phyloP scores from a whole-genome alignment of 1,284 basidiomycete genomes.

The Baeospora myosura region DNA sequence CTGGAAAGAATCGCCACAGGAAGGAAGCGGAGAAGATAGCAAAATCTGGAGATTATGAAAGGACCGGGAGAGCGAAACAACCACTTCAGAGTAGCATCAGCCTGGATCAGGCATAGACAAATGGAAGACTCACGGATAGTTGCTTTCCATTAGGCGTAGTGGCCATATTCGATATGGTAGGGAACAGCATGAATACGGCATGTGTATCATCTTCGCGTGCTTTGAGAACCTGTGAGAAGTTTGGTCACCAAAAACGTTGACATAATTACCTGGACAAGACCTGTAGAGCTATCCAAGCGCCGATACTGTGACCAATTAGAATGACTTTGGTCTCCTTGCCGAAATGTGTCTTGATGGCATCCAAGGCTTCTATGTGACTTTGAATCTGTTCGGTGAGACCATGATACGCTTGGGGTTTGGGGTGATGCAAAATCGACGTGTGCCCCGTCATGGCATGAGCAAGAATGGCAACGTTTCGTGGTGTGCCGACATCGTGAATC shows the following conservation, averaged over 20 bases:
- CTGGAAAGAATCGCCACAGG: constrained; percentile 24
- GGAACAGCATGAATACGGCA: constrained; percentile 47
- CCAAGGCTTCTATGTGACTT: constrained; percentile 41
- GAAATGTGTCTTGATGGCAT: constrained; percentile 31
- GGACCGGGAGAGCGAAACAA: constrained; percentile 41
- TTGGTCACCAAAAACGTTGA: constrained; percentile 4
- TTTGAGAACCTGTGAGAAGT: constrained; percentile 37
- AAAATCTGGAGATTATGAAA: constrained; percentile 31
- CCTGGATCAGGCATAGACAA: background rate
- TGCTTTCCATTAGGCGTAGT: constrained; percentile 47
- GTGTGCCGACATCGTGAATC: constrained; percentile 24
- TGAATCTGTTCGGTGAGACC: constrained; percentile 40
- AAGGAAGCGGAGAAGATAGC: constrained; percentile 16
- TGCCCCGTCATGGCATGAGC: constrained; percentile 49
- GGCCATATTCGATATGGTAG: constrained; percentile 47
- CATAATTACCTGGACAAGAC: constrained; percentile 20
- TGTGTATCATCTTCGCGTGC: constrained; percentile 29
- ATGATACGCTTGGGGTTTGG: constrained; percentile 16
- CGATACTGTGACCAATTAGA: constrained; percentile 53
- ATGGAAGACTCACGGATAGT: constrained; percentile 30
- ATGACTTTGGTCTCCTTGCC: constrained; percentile 31
- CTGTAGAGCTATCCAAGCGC: constrained; percentile 53
- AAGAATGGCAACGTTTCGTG: constrained; percentile 36
- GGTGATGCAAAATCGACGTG: constrained; percentile 25
- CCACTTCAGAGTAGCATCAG: constrained; percentile 27